Conservation (phyloP, 2,329 filamentous ascomycete species). For the Diaporthe caulivora region DNA sequence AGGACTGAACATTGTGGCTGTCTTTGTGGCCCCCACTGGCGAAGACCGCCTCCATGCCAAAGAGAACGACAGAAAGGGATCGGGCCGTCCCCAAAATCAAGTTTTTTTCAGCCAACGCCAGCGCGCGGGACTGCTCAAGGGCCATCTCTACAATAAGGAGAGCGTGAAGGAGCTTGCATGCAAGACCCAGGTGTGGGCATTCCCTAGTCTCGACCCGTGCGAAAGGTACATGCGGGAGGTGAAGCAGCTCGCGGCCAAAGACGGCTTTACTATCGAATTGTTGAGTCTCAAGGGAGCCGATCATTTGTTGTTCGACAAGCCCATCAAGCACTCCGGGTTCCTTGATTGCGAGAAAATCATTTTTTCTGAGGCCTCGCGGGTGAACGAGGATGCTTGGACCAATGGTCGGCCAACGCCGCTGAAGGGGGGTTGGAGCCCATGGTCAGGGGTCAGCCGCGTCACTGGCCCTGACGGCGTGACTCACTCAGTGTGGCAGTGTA, state of each 20-base stretch:
- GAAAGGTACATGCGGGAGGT: not conserved
- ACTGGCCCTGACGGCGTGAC: not conserved
- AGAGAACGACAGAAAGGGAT: not conserved
- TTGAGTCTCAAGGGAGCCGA: not conserved
- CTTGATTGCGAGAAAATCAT: not conserved
- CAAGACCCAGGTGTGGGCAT: not conserved
- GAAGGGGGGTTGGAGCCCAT: not conserved
- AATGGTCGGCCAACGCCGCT: not conserved
- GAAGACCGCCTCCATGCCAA: not conserved
- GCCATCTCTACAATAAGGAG: not conserved
- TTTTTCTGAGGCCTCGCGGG: not conserved
- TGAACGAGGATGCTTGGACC: not conserved
- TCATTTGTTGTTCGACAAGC: not conserved
- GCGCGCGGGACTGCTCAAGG: not conserved
- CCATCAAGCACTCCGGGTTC: not conserved
- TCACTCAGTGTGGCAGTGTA: not conserved
- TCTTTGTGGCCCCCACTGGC: not conserved
- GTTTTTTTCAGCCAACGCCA: no score
- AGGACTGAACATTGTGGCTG: not conserved
- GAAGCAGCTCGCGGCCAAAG: not conserved
- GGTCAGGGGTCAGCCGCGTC: not conserved
- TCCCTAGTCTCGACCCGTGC: not conserved
- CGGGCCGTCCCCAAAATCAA: no score
- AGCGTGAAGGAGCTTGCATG: not conserved
- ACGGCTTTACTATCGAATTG: not conserved